Evolutionary conservation across 352 stramenopile genomes (phyloP), one percentile per base, ranked within the genome.

Genomic region (Phytophthora nicotianae): DNA sequence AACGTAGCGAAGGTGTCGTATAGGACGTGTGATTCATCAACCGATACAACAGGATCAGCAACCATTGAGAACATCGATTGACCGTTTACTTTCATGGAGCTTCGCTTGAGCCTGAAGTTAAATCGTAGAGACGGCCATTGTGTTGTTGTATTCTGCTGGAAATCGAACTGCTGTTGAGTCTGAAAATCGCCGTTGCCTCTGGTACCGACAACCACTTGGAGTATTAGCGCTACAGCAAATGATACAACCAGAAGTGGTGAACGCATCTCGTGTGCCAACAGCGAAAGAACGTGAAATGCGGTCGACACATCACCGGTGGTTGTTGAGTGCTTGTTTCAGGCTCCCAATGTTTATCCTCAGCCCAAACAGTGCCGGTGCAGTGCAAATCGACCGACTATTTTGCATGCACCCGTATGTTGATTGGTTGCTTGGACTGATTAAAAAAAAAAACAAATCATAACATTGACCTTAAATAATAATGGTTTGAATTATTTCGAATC

Each of bases 71-170:
- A 70, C 10, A 63, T 20, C 13, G 68, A 63, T 23, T 64, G 23
- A 1, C 65, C 69, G 35, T 68, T 45, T 2, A 77, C 23, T 13
- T 37, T 38, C 73, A 78, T 78, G 29, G 60, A 58, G 27, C 13
- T 58, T 19, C 69, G 65, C 43, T 78, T 77, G 51, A 75, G 43
- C 0, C 47, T 63, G 43, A 78, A 67, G 11, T 58, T 48, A 16
- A 81, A 52, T 10, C 49, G 50, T 4, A 81, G 51, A 14, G 65
- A 64, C 9, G 61, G 68, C 41, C 62, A 65, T 43, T 62, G 37
- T 3, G 50, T 23, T 20, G 40, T 43, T 40, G 20, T 23, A 50
- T 50, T 50, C 9, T 35, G 50, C 16, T 33, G 11, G 20, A 47
- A 10, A 5, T 37, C 40, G 7, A 40, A 20, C 5, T 20, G 26